Evolutionary conservation across 305 asterid genomes (phyloP).

Genomic region (Fraxinus platypoda): DNA sequence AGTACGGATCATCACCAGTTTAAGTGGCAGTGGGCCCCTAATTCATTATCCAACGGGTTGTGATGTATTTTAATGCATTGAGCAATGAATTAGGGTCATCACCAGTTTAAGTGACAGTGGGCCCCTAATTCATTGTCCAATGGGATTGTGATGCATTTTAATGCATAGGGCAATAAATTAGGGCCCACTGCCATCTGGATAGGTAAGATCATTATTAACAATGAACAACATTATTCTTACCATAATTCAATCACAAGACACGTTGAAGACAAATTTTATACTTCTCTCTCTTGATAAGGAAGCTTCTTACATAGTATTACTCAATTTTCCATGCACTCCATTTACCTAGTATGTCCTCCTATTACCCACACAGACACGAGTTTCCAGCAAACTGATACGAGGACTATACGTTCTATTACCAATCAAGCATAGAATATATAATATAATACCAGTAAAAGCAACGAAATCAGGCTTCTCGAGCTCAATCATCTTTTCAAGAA

Average conservation of each 20-base stretch:
- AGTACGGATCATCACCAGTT: background rate
- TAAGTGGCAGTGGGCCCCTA: background rate
- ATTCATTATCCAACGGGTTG: background rate
- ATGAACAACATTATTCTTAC: background rate
- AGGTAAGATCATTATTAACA: too few relatives aligned
- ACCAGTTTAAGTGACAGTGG: too few relatives aligned
- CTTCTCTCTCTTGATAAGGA: background rate
- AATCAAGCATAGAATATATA: background rate
- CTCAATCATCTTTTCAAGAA: conserved; percentile 70
- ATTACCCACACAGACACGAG: background rate
- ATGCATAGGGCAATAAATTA: background rate
- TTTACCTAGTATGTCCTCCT: background rate
- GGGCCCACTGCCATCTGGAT: background rate
- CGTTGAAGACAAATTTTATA: background rate
- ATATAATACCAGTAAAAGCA: conserved; percentile 71
- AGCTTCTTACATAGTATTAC: background rate
- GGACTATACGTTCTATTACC: background rate
- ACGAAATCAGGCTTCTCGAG: conserved; percentile 86
- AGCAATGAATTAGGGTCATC: background rate
- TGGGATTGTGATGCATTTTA: background rate
- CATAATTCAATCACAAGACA: background rate
- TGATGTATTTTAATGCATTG: background rate
- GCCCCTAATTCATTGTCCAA: background rate
- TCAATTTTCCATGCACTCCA: background rate
- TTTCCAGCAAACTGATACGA: background rate